Evolutionary conservation across 352 stramenopile genomes (phyloP), one percentile per base, ranked within the genome.

Genomic region (Pilasporangium apinafurcum): DNA sequence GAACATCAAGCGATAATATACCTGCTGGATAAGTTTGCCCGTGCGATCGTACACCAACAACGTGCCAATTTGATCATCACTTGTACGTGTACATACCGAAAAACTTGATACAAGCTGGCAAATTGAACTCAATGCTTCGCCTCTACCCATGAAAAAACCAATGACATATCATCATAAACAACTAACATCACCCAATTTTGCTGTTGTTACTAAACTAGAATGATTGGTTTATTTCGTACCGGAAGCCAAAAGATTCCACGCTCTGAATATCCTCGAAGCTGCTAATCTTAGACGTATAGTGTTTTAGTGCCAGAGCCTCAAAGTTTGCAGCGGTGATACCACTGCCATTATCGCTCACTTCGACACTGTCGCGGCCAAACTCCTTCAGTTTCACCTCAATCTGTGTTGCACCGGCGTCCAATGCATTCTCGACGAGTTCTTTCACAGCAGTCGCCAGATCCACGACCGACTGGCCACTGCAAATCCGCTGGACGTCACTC

Each of bases 211-310:
- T 27, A 21, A 18, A 14, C 5, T 4, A 1, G 16, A 29, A n/a
- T 21, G 32, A n/a, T 4, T 14, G 4, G 1, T 10, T 6, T 14
- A 38, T 16, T 20, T 10, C 45, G 14, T 26, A 89, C 58, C 96
- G 77, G 70, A 99, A 99, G 20, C 95, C 95, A 47, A 98, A 88
- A 6, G 82, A 95, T n/a, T 46, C 38, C 14, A 95, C 54, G 8
- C 40, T 56, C 40, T 96, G 88, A 8, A 98, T 87, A 59, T 98
- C 95, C 31, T 96, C 86, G 57, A 98, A 98, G 36, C 61, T 36
- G n/a, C 50, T 61, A 42, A 99, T 94, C 75, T 99, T 99, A 45
- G 83, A 97, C 1, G 96, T 99, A 37, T 92, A 91, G 67, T 98
- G 88, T 53, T 97, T 97, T 22, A 67, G 62, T 14, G 80, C 92